Conservation (phyloP, 2,329 filamentous ascomycete genomes). For the Ilyonectria sp. region DNA sequence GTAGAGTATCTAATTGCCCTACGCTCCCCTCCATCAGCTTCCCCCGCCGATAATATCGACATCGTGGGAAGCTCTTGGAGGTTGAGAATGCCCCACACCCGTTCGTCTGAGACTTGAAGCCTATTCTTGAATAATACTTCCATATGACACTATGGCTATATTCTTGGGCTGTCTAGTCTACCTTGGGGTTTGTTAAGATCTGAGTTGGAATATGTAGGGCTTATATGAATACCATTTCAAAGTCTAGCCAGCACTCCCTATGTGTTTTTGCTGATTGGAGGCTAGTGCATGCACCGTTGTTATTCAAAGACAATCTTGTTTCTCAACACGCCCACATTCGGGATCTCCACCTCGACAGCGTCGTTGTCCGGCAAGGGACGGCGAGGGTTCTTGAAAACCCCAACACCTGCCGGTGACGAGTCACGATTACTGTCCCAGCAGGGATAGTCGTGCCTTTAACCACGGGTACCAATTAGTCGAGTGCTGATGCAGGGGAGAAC, state of each 20-base stretch:
- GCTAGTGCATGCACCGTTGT: constrained; percentile 2
- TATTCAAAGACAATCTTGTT: constrained; percentile 1
- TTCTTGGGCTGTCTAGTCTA: neutral
- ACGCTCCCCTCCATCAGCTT: neutral
- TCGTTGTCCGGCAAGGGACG: neutral
- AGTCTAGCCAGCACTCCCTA: neutral
- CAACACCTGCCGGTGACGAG: neutral
- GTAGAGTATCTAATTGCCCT: neutral
- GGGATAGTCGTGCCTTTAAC: constrained; percentile 1
- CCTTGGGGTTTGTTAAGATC: neutral
- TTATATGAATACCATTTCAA: constrained; percentile 1
- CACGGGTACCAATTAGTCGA: neutral
- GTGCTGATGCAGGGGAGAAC: constrained; percentile 1
- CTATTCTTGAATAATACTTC: neutral
- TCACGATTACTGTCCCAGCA: neutral
- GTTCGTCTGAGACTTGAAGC: neutral
- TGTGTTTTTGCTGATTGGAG: neutral
- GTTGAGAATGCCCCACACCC: neutral
- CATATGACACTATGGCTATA: neutral
- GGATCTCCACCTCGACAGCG: neutral
- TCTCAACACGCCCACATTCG: neutral
- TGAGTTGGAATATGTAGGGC: neutral
- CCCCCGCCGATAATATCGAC: neutral
- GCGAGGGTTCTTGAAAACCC: neutral
- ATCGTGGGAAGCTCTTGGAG: neutral